Conservation (phyloP, 441 rosid species). For the Rhodomyrtus psidioides region DNA sequence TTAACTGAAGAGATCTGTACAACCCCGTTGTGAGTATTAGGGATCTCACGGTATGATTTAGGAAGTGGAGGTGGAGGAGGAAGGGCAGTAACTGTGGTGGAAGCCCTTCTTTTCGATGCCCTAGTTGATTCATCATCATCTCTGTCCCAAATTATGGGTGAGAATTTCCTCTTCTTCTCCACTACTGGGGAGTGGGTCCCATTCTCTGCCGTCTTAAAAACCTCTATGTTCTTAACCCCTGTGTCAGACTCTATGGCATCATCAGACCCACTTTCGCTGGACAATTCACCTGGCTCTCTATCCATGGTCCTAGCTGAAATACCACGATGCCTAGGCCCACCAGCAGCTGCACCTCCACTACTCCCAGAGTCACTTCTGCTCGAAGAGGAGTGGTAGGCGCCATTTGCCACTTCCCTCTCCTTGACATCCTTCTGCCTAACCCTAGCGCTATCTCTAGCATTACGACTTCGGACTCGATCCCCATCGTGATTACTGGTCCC, state of each 20-base stretch:
- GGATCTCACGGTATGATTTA: slow-evolving; percentile 34
- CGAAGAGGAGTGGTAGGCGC: slow-evolving; percentile 37
- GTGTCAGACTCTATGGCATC: slow-evolving; percentile 53
- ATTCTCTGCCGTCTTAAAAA: slow-evolving; percentile 33
- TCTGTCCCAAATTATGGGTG: slow-evolving; percentile 97
- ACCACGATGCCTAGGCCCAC: slow-evolving; percentile 29
- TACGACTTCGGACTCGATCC: slow-evolving; percentile 25
- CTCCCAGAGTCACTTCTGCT: slow-evolving; percentile 59
- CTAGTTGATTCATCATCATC: slow-evolving; percentile 45
- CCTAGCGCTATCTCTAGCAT: slow-evolving; percentile 33
- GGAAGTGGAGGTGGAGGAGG: slow-evolving; percentile 65
- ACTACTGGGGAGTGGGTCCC: slow-evolving; percentile 30
- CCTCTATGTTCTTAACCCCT: slow-evolving; percentile 28
- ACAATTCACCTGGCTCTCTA: slow-evolving; percentile 96
- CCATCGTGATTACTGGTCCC: slow-evolving; percentile 35
- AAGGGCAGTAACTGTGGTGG: slow-evolving; percentile 21
- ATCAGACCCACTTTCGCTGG: slow-evolving; percentile 98
- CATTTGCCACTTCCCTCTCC: slow-evolving; percentile 56
- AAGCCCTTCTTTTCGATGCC: slow-evolving; percentile 27
- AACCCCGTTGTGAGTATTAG: slow-evolving; percentile 30
- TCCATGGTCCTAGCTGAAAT: slow-evolving; percentile 43
- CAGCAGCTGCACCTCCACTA: slow-evolving; percentile 10
- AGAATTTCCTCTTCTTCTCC: slow-evolving; percentile 84
- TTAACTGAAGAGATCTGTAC: slow-evolving; percentile 31
- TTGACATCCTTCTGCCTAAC: slow-evolving; percentile 54